Conservation (phyloP, 2,329 filamentous ascomycete species). For the Boeremia lycopersici region DNA sequence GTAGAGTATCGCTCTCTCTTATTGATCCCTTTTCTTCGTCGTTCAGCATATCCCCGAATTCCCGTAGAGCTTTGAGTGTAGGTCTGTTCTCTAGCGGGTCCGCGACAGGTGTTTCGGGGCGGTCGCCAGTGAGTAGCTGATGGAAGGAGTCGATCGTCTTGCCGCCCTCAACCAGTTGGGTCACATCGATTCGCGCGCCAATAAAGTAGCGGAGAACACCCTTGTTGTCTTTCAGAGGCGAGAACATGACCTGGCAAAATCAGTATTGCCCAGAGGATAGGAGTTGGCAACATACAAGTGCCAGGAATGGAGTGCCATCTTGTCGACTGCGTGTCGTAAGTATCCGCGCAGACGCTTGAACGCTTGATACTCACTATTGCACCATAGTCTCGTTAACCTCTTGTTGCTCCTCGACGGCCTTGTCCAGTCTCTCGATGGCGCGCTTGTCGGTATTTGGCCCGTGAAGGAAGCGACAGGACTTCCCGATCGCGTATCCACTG, state of each 20-base stretch:
- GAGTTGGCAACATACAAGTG: slow-evolving; percentile 56
- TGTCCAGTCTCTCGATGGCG: slow-evolving; percentile 65
- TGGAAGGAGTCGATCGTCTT: slow-evolving; percentile 67
- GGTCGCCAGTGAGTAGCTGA: slow-evolving; percentile 49
- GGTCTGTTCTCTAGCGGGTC: slow-evolving; percentile 25
- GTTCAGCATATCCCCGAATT: slow-evolving; percentile 40
- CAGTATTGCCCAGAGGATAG: neutral
- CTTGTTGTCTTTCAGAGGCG: slow-evolving; percentile 69
- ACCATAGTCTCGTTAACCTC: slow-evolving; percentile 75
- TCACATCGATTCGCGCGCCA: slow-evolving; percentile 74
- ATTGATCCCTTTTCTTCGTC: slow-evolving; percentile 54
- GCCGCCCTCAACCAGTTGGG: slow-evolving; percentile 68
- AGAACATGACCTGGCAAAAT: slow-evolving; percentile 57
- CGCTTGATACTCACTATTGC: slow-evolving; percentile 62
- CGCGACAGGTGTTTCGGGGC: slow-evolving; percentile 5
- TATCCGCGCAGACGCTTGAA: neutral
- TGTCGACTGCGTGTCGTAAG: slow-evolving; percentile 55
- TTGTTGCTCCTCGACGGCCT: slow-evolving; percentile 64
- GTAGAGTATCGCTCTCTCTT: slow-evolving; percentile 67
- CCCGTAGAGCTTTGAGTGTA: slow-evolving; percentile 27
- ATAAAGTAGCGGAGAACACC: slow-evolving; percentile 70
- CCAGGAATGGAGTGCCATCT: slow-evolving; percentile 75
- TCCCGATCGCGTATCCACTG: slow-evolving; percentile 72
- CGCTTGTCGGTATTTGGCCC: slow-evolving; percentile 70
- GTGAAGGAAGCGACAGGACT: slow-evolving; percentile 77